Evolutionary conservation across 768 basidiomycete genomes (phyloP), one percentile per base, ranked within the genome.

Genomic region (Russula olivacea): DNA sequence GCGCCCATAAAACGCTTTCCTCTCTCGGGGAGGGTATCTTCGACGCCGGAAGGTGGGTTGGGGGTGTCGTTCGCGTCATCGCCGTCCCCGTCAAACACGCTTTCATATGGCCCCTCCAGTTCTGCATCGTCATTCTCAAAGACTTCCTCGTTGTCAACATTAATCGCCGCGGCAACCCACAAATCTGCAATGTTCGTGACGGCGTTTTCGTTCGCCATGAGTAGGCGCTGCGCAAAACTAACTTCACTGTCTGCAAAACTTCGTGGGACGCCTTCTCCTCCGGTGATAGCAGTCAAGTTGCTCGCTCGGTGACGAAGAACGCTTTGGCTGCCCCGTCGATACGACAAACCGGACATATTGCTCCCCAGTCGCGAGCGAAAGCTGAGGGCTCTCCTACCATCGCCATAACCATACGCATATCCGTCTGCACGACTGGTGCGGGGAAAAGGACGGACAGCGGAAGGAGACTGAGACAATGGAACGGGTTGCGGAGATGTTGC

Each of bases 111-210:
- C 9, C 61, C 69, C n/a, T 72, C 71, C 15, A 55, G 77, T 68
- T 86, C 83, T 25, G 67, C 67, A 59, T 73, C 69, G 11, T 79
- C 80, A 19, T 75, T 74, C 63, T 79, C 77, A 63, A 89, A 89
- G 3, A 86, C 86, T 61, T 93, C 87, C 66, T 94, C 93, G 68
- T 90, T 89, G 71, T 96, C 94, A 34, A 88, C 92, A 63, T 96
- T 97, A 77, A 96, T 92, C 7, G 96, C 97, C 21, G 95, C 90
- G 5, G 93, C 93, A 56, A 98, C 92, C 97, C 97, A 99, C 23
- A 99, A 78, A 74, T 98, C 96, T 25, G 93, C 91, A 70, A 99
- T 91, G 68, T 88, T 93, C 61, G 92, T 95, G 5, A 94, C 93
- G 14, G 92, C 89, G 68, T 93, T 90, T 74, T 97, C 94, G 74